Conservation (phyloP, 176 grass and related monocot species). For the Zizania latifolia region DNA sequence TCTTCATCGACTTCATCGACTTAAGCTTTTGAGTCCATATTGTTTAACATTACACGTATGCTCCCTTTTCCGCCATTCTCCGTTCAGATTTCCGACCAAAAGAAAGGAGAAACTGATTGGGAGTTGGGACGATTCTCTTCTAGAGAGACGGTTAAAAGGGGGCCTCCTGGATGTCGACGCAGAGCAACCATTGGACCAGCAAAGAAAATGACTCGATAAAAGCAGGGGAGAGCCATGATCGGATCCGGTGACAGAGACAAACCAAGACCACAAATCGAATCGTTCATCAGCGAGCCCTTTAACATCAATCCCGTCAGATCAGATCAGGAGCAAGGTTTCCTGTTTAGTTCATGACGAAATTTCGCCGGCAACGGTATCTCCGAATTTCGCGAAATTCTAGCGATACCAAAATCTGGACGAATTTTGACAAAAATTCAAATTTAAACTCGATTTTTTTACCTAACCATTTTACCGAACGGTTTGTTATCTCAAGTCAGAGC, state of each 20-base stretch:
- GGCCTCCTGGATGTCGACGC: neutral
- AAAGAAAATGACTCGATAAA: neutral
- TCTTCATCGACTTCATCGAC: too few relatives aligned
- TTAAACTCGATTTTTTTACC: too few relatives aligned
- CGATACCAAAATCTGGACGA: too few relatives aligned
- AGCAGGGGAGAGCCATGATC: neutral
- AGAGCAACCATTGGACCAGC: neutral
- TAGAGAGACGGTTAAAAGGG: constrained; percentile 1
- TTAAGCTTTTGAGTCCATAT: too few relatives aligned
- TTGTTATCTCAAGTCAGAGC: too few relatives aligned
- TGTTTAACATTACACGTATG: too few relatives aligned
- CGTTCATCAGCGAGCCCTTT: neutral
- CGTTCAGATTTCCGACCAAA: neutral
- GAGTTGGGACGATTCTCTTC: neutral
- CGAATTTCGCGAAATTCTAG: too few relatives aligned
- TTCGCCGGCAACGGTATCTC: too few relatives aligned
- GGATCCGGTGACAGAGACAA: neutral
- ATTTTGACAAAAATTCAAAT: too few relatives aligned
- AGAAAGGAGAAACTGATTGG: neutral
- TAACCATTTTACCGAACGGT: too few relatives aligned
- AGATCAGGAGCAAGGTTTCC: too few relatives aligned
- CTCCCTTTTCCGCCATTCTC: neutral
- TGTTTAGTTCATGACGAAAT: too few relatives aligned
- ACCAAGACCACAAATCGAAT: neutral
- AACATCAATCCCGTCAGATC: neutral